Conservation (phyloP, 768 basidiomycete species). For the Podaxis sp. region DNA sequence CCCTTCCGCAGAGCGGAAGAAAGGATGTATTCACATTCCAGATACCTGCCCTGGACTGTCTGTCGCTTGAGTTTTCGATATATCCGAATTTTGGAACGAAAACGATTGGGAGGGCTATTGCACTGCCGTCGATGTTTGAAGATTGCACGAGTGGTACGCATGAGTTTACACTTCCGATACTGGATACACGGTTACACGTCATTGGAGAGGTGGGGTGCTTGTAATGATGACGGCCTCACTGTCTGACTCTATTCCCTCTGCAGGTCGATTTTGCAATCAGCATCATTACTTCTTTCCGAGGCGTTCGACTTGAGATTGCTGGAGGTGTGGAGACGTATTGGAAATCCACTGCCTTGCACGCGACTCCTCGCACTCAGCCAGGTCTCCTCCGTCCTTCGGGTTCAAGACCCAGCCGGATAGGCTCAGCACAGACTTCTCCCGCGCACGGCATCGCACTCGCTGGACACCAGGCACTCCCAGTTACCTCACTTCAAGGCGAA, state of each 20-base stretch:
- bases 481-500: slow-evolving; percentile 87
- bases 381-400: slow-evolving; percentile 34
- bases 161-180: slow-evolving; percentile 65
- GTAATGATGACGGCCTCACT: background rate
- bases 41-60: slow-evolving; percentile 62
- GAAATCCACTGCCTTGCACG: slow-evolving; percentile 73
- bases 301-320: slow-evolving; percentile 89
- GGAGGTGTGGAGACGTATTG: slow-evolving; percentile 98
- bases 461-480: slow-evolving; percentile 60
- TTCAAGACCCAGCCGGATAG: slow-evolving; percentile 36
- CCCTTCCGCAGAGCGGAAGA: slow-evolving; percentile 73
- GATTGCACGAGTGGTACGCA: slow-evolving; percentile 46
- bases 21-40: slow-evolving; percentile 84
- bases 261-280: slow-evolving; percentile 88
- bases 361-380: slow-evolving; percentile 37
- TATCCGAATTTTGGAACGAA: slow-evolving; percentile 98
- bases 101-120: slow-evolving; percentile 90
- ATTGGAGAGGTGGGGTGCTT: slow-evolving; percentile 76
- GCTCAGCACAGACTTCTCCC: slow-evolving; percentile 68
- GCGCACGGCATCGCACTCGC: slow-evolving; percentile 45
- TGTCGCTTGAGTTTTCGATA: slow-evolving; percentile 88
- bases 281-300: slow-evolving; percentile 84
- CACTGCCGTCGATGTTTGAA: slow-evolving; percentile 69
- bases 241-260: background rate
- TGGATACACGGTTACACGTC: slow-evolving; percentile 89